Percentiles rank a stretch among this genome's conserved stretches.
phyloP scores from a whole-genome alignment of 257 asterid genomes.

The Henckelia pumila region DNA sequence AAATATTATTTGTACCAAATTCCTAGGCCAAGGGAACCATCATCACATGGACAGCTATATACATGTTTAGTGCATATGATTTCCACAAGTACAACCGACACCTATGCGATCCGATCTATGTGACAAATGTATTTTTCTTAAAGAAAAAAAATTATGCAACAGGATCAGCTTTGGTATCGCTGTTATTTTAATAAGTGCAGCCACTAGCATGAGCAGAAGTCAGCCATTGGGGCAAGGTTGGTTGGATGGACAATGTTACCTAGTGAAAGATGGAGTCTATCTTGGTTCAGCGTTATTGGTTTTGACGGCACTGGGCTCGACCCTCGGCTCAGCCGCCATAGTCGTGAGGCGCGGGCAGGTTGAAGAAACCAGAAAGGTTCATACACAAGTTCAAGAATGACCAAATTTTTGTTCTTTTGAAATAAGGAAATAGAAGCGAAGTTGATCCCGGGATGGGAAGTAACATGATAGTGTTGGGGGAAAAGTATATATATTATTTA shows the following conservation, averaged over 20 bases:
- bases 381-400: slow-evolving; percentile 19
- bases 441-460: no score
- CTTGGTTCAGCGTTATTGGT: slow-evolving; percentile 51
- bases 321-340: slow-evolving; percentile 39
- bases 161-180: slow-evolving; percentile 75
- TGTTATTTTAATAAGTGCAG: slow-evolving; percentile 44
- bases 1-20: not conserved
- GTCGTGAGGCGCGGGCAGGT: slow-evolving; percentile 27
- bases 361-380: slow-evolving; percentile 42
- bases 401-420: no score
- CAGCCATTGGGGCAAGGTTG: slow-evolving; percentile 78
- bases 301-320: slow-evolving; percentile 42
- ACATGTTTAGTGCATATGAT: not conserved
- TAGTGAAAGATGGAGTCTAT: slow-evolving; percentile 69
- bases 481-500: no score
- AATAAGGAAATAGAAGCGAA: no score
- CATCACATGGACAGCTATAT: slow-evolving; percentile 39
- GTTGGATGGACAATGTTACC: slow-evolving; percentile 81
- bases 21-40: slow-evolving; percentile 22
- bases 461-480: no score
- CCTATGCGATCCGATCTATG: not conserved
- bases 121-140: not conserved
- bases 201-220: slow-evolving; percentile 64
- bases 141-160: slow-evolving; percentile 16
- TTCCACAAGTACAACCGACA: not conserved